Percentiles rank a stretch among this genome's conserved stretches.
phyloP scores from a whole-genome alignment of 768 basidiomycete genomes.

The Gelatoporia subvermispora region DNA sequence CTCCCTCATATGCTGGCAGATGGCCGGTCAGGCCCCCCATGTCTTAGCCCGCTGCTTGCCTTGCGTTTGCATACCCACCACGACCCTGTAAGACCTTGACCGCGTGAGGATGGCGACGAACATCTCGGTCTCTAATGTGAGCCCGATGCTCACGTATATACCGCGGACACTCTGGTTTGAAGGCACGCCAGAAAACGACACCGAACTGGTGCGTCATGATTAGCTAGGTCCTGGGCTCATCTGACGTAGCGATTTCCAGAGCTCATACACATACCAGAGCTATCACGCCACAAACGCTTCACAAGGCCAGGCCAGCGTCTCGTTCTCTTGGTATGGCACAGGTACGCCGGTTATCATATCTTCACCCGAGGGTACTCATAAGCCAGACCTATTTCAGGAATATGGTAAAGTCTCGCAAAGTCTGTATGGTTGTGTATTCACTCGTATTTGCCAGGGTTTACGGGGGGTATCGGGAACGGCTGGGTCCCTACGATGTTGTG shows the following conservation, averaged over 20 bases:
- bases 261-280: slow-evolving; percentile 1
- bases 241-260: neutral
- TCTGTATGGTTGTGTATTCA: neutral
- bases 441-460: slow-evolving; percentile 9
- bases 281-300: slow-evolving; percentile 13
- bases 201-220: slow-evolving; percentile 6
- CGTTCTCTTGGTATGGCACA: slow-evolving; percentile 13
- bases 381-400: neutral
- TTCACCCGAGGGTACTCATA: neutral
- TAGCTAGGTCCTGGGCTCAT: neutral
- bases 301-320: slow-evolving; percentile 5
- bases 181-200: slow-evolving; percentile 1
- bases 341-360: slow-evolving; percentile 4
- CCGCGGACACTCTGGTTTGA: slow-evolving; percentile 17
- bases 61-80: no score
- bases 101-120: slow-evolving; percentile 9
- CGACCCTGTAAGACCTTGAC: neutral
- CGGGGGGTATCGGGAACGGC: slow-evolving; percentile 7
- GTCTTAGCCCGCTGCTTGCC: no score
- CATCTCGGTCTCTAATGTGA: slow-evolving; percentile 16
- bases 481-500: slow-evolving; percentile 10
- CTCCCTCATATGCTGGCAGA: no score
- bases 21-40: no score
- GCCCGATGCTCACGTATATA: slow-evolving; percentile 18
- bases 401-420: neutral